Percentiles rank a stretch among this genome's conserved stretches.
These are phyloP conservation scores for Lichtheimia corymbifera DNA, from an alignment of 371 early-diverging fungal genomes.

Conservation along the genomic window DNA sequence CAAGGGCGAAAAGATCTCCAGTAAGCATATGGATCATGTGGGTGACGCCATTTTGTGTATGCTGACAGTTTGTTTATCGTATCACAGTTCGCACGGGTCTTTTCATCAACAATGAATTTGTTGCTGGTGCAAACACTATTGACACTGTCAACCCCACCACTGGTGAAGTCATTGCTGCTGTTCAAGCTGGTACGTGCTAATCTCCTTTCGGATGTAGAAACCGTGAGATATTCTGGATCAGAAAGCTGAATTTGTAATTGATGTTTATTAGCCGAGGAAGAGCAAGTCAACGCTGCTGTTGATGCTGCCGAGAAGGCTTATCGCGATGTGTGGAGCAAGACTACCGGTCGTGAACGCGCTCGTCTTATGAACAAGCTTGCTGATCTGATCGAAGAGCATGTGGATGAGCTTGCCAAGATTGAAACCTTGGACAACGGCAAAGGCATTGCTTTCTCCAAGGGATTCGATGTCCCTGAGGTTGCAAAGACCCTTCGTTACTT, in stretches of 20 bases:
- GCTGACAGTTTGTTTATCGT: neutral
- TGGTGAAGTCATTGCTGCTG: slow-evolving; percentile 35
- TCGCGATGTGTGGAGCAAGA: slow-evolving; percentile 39
- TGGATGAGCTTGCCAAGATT: slow-evolving; percentile 47
- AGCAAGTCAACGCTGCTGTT: slow-evolving; percentile 53
- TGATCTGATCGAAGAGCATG: slow-evolving; percentile 42
- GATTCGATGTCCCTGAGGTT: slow-evolving; percentile 59
- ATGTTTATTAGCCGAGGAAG: slow-evolving; percentile 33
- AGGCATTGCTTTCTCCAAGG: slow-evolving; percentile 38
- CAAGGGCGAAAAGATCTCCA: slow-evolving; percentile 37
- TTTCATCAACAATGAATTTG: slow-evolving; percentile 60
- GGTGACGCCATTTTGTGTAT: neutral
- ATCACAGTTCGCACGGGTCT: slow-evolving; percentile 51
- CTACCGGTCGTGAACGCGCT: slow-evolving; percentile 31
- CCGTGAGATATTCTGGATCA: neutral
- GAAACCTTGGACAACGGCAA: slow-evolving; percentile 55
- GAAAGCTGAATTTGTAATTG: neutral
- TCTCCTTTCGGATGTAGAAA: too few species aligned
- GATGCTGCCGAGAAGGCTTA: slow-evolving; percentile 51
- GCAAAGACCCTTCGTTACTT: slow-evolving; percentile 57
- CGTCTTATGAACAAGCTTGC: slow-evolving; percentile 52
- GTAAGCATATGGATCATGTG: slow-evolving; percentile 24
- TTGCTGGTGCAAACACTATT: slow-evolving; percentile 43
- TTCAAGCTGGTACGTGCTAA: slow-evolving; percentile 43
- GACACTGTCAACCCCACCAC: slow-evolving; percentile 54